These are phyloP conservation scores for Saksenaea vasiformis DNA, from an alignment of 371 early-diverging fungal genomes.

Conservation along the genomic window DNA sequence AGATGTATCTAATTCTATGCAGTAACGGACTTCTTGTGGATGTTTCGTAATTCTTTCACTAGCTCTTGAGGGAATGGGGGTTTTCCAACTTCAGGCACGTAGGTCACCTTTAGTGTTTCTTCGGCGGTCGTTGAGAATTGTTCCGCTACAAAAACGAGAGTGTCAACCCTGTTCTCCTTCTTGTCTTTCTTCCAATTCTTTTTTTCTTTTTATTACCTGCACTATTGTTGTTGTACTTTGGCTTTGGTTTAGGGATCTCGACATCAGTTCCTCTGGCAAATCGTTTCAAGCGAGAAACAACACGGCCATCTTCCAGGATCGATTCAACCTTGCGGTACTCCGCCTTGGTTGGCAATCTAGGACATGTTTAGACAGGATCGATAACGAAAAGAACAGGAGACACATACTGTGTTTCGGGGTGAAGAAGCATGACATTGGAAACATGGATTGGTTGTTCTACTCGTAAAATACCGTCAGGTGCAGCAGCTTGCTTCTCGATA, in stretches of 20 bases:
- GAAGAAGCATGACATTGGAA: slow-evolving; percentile 53
- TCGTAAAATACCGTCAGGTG: slow-evolving; percentile 53
- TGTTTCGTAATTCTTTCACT: slow-evolving; percentile 44
- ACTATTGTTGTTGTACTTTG: slow-evolving; percentile 40
- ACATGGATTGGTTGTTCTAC: slow-evolving; percentile 51
- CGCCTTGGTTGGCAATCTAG: slow-evolving; percentile 41
- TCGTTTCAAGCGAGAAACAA: slow-evolving; percentile 38
- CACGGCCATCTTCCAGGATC: slow-evolving; percentile 41
- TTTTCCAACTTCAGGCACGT: slow-evolving; percentile 17
- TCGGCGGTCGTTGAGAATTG: slow-evolving; percentile 40
- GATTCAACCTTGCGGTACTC: slow-evolving; percentile 43
- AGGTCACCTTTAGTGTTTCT: slow-evolving; percentile 35
- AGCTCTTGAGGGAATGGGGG: slow-evolving; percentile 43
- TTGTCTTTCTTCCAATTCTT: not conserved
- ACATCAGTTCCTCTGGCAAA: slow-evolving; percentile 50
- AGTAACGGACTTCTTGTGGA: slow-evolving; percentile 27
- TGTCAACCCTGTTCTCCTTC: no score
- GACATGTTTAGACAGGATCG: not conserved
- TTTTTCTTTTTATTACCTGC: slow-evolving; percentile 14
- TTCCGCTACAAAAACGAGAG: slow-evolving; percentile 23
- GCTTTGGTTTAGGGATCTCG: slow-evolving; percentile 46
- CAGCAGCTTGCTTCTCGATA: slow-evolving; percentile 46
- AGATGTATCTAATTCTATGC: not conserved
- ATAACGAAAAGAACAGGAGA: not conserved
- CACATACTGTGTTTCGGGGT: slow-evolving; percentile 56